Percentiles rank a stretch among this genome's conserved stretches.
These are phyloP conservation scores for Aspergillus ustus DNA, from an alignment of 2,329 filamentous ascomycete genomes.

Conservation along the genomic window DNA sequence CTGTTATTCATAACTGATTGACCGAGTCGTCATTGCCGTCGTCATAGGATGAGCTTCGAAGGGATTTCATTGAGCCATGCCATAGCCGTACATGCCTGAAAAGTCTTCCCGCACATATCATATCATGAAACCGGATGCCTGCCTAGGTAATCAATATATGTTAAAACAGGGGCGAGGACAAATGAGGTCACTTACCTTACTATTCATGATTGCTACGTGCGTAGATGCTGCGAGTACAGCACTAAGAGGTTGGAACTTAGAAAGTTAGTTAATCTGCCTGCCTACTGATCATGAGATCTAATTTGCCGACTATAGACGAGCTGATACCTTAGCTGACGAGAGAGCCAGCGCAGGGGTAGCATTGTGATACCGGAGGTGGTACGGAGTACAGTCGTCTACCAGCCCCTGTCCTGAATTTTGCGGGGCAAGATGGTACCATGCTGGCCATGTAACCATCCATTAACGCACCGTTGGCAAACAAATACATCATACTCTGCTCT, in stretches of 20 bases:
- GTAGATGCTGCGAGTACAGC: not conserved
- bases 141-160: not conserved
- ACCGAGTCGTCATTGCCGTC: too few species aligned
- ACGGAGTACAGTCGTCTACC: not conserved
- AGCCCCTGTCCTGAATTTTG: not conserved
- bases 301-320: not conserved
- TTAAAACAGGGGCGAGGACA: not conserved
- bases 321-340: not conserved
- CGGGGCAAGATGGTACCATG: not conserved
- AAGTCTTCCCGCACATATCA: not conserved
- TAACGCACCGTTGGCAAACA: not conserved
- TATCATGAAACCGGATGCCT: not conserved
- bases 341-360: not conserved
- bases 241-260: not conserved
- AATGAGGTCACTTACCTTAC: not conserved
- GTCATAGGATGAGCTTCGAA: not conserved
- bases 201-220: not conserved
- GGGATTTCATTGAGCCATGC: not conserved
- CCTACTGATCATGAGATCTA: not conserved
- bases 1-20: too few species aligned
- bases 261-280: not conserved
- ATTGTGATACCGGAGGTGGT: not conserved
- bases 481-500: not conserved
- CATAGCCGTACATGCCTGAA: not conserved
- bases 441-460: not conserved